Percentiles rank a stretch among this genome's conserved stretches.
Evolutionary conservation across 148 eudicot species (phyloP).

Genomic region (Chenopodium album): DNA sequence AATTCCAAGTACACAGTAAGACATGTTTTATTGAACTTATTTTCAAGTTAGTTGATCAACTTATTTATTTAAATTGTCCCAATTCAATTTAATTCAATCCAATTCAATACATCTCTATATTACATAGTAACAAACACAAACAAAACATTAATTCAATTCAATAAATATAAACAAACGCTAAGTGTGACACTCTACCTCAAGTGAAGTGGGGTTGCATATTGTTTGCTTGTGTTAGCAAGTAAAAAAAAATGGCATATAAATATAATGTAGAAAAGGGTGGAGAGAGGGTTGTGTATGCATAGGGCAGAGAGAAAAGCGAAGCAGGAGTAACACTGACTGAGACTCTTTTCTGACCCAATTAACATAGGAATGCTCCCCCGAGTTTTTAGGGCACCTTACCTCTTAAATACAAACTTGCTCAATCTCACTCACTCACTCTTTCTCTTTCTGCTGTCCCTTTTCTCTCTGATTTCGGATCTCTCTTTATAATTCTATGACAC

Average conservation of each 20-base stretch:
- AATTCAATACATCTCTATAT: too few relatives aligned
- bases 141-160: too few relatives aligned
- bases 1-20: too few relatives aligned
- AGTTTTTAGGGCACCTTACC: constrained; percentile 33
- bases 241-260: neutral
- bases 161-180: too few relatives aligned
- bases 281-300: neutral
- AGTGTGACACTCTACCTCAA: too few relatives aligned
- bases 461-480: constrained; percentile 15
- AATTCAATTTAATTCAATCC: too few relatives aligned
- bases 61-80: too few relatives aligned
- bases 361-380: constrained; percentile 40
- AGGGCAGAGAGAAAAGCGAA: constrained; percentile 17
- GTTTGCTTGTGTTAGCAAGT: neutral
- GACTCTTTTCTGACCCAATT: neutral
- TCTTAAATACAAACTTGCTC: neutral
- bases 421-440: neutral
- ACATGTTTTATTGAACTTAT: too few relatives aligned
- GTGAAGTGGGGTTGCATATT: too few relatives aligned
- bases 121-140: too few relatives aligned
- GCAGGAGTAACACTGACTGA: neutral
- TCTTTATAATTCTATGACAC: constrained; percentile 13
- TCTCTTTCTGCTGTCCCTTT: neutral
- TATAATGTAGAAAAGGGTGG: neutral
- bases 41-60: too few relatives aligned